A percentile compares a stretch with the other conserved stretches of the same genome.
Evolutionary conservation across 2,329 filamentous ascomycete species (phyloP).

Genomic region (Coniochaeta sp.): DNA sequence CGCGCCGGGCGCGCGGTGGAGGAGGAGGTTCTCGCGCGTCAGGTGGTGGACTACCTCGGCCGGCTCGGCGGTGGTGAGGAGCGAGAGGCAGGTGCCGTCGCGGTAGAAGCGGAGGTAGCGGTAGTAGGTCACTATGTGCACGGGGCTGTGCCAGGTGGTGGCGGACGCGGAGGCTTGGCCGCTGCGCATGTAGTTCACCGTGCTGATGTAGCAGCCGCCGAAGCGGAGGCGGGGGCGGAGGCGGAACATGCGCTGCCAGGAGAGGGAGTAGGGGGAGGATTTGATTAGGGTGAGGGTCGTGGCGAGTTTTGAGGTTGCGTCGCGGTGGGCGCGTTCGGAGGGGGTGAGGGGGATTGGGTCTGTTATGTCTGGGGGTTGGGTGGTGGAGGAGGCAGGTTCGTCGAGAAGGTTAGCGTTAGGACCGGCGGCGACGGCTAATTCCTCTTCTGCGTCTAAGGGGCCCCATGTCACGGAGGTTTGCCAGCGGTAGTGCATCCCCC

Average conservation of each 20-base stretch:
- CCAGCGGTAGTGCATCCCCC: slow-evolving; percentile 76
- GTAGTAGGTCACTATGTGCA: slow-evolving; percentile 97
- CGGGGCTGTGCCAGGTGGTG: slow-evolving; percentile 70
- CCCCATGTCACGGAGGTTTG: slow-evolving; percentile 53
- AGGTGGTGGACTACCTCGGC: slow-evolving; percentile 82
- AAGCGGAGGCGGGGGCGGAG: slow-evolving; percentile 81
- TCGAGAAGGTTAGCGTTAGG: slow-evolving; percentile 6
- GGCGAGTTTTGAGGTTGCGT: slow-evolving; percentile 20
- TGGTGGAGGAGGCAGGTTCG: not conserved
- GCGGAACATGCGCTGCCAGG: slow-evolving; percentile 69
- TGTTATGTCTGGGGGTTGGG: not conserved
- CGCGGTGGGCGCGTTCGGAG: slow-evolving; percentile 25
- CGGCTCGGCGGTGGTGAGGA: slow-evolving; percentile 77
- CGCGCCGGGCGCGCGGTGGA: slow-evolving; percentile 28
- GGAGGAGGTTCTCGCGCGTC: slow-evolving; percentile 59
- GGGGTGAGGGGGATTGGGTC: slow-evolving; percentile 22
- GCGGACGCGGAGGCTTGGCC: slow-evolving; percentile 67
- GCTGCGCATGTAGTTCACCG: slow-evolving; percentile 86
- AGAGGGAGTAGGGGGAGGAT: slow-evolving; percentile 37
- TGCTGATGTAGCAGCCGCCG: slow-evolving; percentile 93
- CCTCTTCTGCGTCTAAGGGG: slow-evolving; percentile 32
- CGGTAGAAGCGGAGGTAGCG: slow-evolving; percentile 93
- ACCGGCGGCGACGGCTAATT: slow-evolving; percentile 13
- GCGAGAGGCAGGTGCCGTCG: slow-evolving; percentile 74
- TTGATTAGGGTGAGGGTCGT: slow-evolving; percentile 33